A percentile compares a stretch with the other conserved stretches of the same genome.
These are phyloP conservation scores for Ophiocordyceps camponoti-leonardi DNA, from an alignment of 2,329 filamentous ascomycete species.

Conservation along the genomic window DNA sequence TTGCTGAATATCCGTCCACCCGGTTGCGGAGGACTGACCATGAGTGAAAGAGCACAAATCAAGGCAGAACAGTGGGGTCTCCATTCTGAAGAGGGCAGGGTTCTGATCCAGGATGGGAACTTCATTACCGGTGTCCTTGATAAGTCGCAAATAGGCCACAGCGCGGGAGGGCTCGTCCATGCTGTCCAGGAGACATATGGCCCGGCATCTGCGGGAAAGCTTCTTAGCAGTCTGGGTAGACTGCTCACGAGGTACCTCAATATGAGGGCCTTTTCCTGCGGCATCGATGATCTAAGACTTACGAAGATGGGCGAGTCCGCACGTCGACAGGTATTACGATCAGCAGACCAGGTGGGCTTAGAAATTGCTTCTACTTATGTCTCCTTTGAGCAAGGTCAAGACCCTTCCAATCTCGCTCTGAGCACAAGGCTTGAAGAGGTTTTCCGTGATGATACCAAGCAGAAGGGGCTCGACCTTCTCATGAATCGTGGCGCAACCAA, in stretches of 20 bases:
- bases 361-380: conserved; percentile 79
- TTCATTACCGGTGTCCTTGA: conserved; percentile 84
- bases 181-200: conserved; percentile 89
- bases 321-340: conserved; percentile 50
- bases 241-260: conserved; percentile 78
- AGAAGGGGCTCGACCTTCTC: conserved; percentile 74
- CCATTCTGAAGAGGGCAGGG: conserved; percentile 59
- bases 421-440: conserved; percentile 72
- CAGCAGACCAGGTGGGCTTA: conserved; percentile 53
- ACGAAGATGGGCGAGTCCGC: conserved; percentile 61
- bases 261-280: conserved; percentile 91
- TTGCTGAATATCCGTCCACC: conserved; percentile 78
- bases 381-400: conserved; percentile 50
- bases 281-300: conserved; percentile 86
- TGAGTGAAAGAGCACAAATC: conserved; percentile 65
- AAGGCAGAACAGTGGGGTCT: conserved; percentile 64
- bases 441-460: conserved; percentile 77
- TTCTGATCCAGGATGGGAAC: conserved; percentile 75
- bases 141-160: conserved; percentile 86
- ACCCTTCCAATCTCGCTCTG: conserved; percentile 53
- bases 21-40: conserved; percentile 58
- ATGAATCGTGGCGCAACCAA: conserved; percentile 54
- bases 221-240: conserved; percentile 78
- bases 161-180: conserved; percentile 74
- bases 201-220: conserved; percentile 66